These are phyloP conservation scores for Rubus parviflorus DNA, from an alignment of 306 rosid species.

Conservation along the genomic window DNA sequence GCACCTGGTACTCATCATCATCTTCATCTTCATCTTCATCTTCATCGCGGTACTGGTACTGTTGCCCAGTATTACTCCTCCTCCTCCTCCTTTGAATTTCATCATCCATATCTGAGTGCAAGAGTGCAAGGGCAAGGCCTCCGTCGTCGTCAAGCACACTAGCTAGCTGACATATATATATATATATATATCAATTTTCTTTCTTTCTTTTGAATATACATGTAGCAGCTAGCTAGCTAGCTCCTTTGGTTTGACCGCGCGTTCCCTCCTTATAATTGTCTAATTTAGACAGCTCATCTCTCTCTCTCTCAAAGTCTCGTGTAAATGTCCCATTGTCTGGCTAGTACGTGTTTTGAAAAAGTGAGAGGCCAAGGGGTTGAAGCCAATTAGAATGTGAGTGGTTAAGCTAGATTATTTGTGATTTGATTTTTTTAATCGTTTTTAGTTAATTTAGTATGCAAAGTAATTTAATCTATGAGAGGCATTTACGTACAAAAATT, in stretches of 20 bases:
- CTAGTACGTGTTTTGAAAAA: not conserved
- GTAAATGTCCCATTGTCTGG: not conserved
- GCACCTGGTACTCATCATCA: slow-evolving; percentile 4
- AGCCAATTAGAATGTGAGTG: not conserved
- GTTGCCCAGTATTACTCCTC: not conserved
- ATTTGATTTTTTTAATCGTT: too few species aligned
- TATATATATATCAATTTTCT: not conserved
- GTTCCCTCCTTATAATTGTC: not conserved
- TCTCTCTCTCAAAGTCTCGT: not conserved
- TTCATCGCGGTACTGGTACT: not conserved
- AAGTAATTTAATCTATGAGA: too few species aligned
- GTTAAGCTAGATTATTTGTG: too few species aligned
- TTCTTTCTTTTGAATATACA: not conserved
- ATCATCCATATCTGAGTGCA: not conserved
- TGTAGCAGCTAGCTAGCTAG: not conserved
- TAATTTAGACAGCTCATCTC: not conserved
- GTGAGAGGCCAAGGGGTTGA: not conserved
- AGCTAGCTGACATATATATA: not conserved
- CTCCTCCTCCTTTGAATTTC: not conserved
- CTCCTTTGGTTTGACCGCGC: slow-evolving; percentile 17
- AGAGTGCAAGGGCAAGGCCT: not conserved
- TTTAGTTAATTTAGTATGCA: too few species aligned
- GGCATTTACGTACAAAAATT: too few species aligned
- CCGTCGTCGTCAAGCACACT: not conserved
- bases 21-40: not conserved